Conservation (phyloP, 164 flowering plant genomes). For the Platanus orientalis region DNA sequence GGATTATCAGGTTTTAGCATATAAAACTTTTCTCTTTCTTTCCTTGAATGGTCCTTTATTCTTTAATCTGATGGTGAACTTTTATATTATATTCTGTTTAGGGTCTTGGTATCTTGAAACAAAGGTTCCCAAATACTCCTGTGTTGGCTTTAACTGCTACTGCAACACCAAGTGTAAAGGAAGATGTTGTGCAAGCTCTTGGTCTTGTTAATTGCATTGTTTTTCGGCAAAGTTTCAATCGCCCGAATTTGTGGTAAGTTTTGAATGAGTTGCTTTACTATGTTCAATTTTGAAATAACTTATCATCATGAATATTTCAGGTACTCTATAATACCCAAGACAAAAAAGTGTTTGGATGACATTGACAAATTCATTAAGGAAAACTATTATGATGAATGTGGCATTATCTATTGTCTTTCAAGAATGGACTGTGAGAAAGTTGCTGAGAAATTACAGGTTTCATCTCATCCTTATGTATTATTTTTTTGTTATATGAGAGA, state of each 20-base stretch:
- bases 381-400: conserved; percentile 89
- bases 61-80: conserved; percentile 10
- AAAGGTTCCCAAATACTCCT: conserved; percentile 79
- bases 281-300: conserved; percentile 7
- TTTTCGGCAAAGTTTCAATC: conserved; percentile 94
- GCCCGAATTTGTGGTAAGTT: conserved; percentile 80
- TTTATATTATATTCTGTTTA: conserved; percentile 23
- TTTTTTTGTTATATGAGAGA: too few relatives aligned
- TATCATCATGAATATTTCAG: conserved; percentile 38
- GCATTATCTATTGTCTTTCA: conserved; percentile 95
- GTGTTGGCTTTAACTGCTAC: conserved; percentile 97
- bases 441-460: conserved; percentile 86
- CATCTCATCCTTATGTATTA: conserved; percentile 4
- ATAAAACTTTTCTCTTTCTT: not conserved
- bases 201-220: conserved; percentile 87
- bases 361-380: conserved; percentile 84
- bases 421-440: conserved; percentile 98
- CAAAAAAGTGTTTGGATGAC: conserved; percentile 90
- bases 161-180: conserved; percentile 96
- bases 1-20: conserved; percentile 80
- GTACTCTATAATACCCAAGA: conserved; percentile 84
- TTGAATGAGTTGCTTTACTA: conserved; percentile 4
- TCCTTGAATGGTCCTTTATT: not conserved
- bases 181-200: conserved; percentile 98
- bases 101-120: conserved; percentile 95